Conservation (phyloP, 345 rosid species). For the Eucalyptus victrix region DNA sequence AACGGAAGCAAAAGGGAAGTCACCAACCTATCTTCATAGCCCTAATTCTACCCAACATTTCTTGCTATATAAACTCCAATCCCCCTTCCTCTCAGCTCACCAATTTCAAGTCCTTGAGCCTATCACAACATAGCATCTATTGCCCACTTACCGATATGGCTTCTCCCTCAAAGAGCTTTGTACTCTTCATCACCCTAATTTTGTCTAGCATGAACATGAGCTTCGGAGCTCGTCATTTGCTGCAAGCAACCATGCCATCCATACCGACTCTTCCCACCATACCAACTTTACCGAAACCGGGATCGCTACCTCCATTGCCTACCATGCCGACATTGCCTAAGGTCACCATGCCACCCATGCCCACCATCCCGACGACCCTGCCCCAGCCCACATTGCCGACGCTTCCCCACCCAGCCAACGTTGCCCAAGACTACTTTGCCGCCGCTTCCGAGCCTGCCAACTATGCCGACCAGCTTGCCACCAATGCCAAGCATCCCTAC, state of each 20-base stretch:
- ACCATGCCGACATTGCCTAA: background rate
- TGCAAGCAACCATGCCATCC: background rate
- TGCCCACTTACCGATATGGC: background rate
- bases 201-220: background rate
- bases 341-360: background rate
- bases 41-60: background rate
- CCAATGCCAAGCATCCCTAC: slow-evolving; percentile 12
- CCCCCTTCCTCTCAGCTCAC: background rate
- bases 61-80: background rate
- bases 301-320: background rate
- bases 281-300: background rate
- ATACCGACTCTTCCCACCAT: background rate
- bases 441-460: slow-evolving; percentile 1
- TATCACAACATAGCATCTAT: background rate
- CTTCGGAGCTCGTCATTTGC: slow-evolving; percentile 5
- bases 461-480: background rate
- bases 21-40: background rate
- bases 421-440: background rate
- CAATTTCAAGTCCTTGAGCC: background rate
- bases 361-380: background rate
- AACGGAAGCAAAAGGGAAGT: background rate
- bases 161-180: background rate
- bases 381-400: background rate
- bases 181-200: background rate
- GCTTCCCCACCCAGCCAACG: background rate